Percentiles rank a stretch among this genome's conserved stretches.
These are phyloP conservation scores for Bipolaris bicolor DNA, from an alignment of 2,329 filamentous ascomycete species.

Conservation along the genomic window DNA sequence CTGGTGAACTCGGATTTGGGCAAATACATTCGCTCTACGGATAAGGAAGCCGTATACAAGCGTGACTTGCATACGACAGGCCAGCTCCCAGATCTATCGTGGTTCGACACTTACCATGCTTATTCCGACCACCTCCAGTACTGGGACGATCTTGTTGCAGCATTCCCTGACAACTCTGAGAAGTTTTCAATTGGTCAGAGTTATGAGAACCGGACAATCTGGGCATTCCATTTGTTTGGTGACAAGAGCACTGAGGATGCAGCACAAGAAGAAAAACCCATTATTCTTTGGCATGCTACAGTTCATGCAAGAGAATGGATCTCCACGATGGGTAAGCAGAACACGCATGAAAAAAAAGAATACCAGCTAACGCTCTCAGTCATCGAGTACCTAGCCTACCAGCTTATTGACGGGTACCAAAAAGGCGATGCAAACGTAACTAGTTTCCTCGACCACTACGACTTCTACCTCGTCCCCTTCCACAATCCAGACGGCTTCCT, in stretches of 20 bases:
- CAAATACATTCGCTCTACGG: slow-evolving; percentile 45
- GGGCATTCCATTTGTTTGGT: slow-evolving; percentile 38
- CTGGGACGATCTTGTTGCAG: slow-evolving; percentile 37
- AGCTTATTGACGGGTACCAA: slow-evolving; percentile 39
- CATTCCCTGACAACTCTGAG: slow-evolving; percentile 37
- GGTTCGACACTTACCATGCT: slow-evolving; percentile 42
- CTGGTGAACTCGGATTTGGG: slow-evolving; percentile 56
- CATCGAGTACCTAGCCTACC: slow-evolving; percentile 41
- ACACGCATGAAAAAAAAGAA: not conserved
- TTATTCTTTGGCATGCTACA: slow-evolving; percentile 43
- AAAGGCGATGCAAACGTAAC: slow-evolving; percentile 37
- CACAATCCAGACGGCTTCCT: slow-evolving; percentile 45
- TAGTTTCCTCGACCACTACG: slow-evolving; percentile 35
- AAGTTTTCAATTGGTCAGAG: slow-evolving; percentile 37
- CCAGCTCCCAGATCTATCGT: slow-evolving; percentile 51
- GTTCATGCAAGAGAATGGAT: slow-evolving; percentile 42
- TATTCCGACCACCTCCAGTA: slow-evolving; percentile 41
- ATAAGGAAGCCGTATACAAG: slow-evolving; percentile 21
- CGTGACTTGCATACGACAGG: slow-evolving; percentile 27
- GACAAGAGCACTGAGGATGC: slow-evolving; percentile 23
- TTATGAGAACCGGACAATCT: slow-evolving; percentile 40
- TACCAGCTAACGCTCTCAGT: slow-evolving; percentile 8
- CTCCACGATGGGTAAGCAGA: slow-evolving; percentile 20
- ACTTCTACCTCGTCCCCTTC: slow-evolving; percentile 44
- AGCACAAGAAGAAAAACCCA: slow-evolving; percentile 30